Conservation (phyloP, 176 grass and related monocot species). For the Carex kokanica region DNA sequence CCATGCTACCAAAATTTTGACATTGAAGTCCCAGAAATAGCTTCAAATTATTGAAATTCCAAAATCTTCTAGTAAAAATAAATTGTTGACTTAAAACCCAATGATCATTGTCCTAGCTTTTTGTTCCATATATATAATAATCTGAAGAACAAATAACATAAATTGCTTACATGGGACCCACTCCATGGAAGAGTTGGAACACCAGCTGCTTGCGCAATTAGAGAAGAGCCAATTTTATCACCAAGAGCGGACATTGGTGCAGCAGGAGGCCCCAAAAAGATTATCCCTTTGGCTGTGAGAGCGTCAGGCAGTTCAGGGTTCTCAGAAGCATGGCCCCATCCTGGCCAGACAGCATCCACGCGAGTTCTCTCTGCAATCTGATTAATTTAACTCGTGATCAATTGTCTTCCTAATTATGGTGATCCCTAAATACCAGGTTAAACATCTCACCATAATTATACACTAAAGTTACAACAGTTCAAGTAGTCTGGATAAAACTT, state of each 20-base stretch:
- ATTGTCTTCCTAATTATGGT: neutral
- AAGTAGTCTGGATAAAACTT: neutral
- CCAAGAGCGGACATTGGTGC: constrained; percentile 82
- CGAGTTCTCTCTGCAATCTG: constrained; percentile 93
- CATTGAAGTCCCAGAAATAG: neutral
- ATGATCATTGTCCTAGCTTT: neutral
- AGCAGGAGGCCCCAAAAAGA: constrained; percentile 92
- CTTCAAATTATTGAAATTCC: neutral
- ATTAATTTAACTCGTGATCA: neutral
- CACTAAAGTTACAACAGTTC: neutral
- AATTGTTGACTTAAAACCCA: constrained; percentile 18
- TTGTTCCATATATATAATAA: neutral
- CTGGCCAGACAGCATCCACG: constrained; percentile 97
- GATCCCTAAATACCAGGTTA: neutral
- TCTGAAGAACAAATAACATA: constrained; percentile 28
- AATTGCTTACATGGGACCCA: constrained; percentile 79
- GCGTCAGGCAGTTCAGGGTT: constrained; percentile 95
- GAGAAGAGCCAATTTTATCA: constrained; percentile 98
- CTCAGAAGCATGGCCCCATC: constrained; percentile 98
- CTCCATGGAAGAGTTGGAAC: constrained; percentile 98
- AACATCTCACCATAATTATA: neutral
- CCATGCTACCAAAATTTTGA: neutral
- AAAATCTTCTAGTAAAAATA: constrained; percentile 14
- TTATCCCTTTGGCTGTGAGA: constrained; percentile 70
- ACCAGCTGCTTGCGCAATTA: constrained; percentile 96